A percentile compares a stretch with the other conserved stretches of the same genome.
Evolutionary conservation across 2,329 filamentous ascomycete genomes (phyloP).

Genomic region (Pseudocercospora crystallina): DNA sequence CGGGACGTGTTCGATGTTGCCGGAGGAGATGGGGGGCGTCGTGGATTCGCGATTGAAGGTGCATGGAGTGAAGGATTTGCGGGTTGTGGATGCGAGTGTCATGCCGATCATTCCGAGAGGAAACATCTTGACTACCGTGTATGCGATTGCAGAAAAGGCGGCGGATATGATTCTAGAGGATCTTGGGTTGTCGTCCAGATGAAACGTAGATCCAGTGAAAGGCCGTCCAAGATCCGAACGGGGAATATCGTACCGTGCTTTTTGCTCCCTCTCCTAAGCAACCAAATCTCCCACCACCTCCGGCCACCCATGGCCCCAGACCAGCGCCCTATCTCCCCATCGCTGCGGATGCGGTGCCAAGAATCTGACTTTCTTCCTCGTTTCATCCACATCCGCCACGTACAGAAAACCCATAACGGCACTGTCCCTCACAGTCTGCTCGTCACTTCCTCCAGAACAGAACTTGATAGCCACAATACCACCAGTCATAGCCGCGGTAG

Average conservation of each 20-base stretch:
- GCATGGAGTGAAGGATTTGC: constrained; percentile 19
- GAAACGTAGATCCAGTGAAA: too few relatives aligned
- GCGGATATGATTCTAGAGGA: constrained; percentile 16
- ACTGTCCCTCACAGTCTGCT: constrained; percentile 73
- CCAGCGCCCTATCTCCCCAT: constrained; percentile 73
- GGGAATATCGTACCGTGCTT: too few relatives aligned
- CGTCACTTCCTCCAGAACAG: constrained; percentile 63
- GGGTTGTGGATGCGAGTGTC: constrained; percentile 26
- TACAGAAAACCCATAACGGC: constrained; percentile 92
- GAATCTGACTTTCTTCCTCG: constrained; percentile 75
- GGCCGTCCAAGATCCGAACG: too few relatives aligned
- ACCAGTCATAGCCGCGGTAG: constrained; percentile 70
- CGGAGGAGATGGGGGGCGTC: constrained; percentile 20
- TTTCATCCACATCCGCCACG: constrained; percentile 85
- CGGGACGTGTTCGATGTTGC: constrained; percentile 38
- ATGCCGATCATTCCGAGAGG: constrained; percentile 22
- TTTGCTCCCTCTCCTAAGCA: constrained; percentile 47
- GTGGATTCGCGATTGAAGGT: constrained; percentile 23
- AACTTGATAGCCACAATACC: constrained; percentile 81
- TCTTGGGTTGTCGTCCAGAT: too few relatives aligned
- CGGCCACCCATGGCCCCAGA: constrained; percentile 78
- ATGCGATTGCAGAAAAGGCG: constrained; percentile 25
- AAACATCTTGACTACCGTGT: constrained; percentile 24
- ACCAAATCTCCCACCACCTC: constrained; percentile 79
- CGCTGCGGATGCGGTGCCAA: constrained; percentile 81